Base-by-base conservation (phyloP, 2,329 filamentous ascomycete species). In the Fusarium foetens region DNA sequence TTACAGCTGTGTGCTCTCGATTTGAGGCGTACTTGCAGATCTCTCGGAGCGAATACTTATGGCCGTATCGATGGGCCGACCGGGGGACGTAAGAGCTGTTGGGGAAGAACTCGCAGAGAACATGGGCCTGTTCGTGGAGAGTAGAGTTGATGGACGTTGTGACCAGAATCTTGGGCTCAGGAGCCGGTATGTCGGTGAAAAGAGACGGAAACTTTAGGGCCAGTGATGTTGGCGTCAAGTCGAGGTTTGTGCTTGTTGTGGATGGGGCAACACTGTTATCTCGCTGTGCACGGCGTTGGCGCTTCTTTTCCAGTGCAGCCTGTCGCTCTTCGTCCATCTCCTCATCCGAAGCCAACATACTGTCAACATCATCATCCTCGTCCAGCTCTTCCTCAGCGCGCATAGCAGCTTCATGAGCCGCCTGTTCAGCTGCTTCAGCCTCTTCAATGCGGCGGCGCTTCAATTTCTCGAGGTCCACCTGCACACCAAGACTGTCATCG, bases 1-100 rank as follows among this genome's bases (percentile, higher is more conserved):
- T 84, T 6, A 99, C 86, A 29, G 94, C 89, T 0, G 94, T 97
- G 83, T 93, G 98, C 43, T 92, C 90, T 49, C 94, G 88, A 77
- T 95, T 94, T 19, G 89, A 82, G 39, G 95, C 95, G 79, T 95
- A 98, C 72, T 91, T 89, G 77, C 93, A 90, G 74, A 99, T 98
- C 81, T 99, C 96, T 54, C 93, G 89, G 29, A 99, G 88, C 29
- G 92, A 95, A 85, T 97, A 98, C 80, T 97, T 97, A 86, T 98
- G 91, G 13, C 91, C 90, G 81, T 95, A 94, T 58, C 90, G 90
- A 81, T 98, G 94, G 16, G 91, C 90, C 12, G 93, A 94, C 65
- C 96, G 92, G 4, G 91, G 93, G 75, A 99, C 93, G 83, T 98
- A 98, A 81, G 92, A 92, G 63, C 85, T 86, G 84, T 97, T 95